Evolutionary conservation across 139 green algal species (phyloP).

Genomic region (Chlamydomonas schloesseri): DNA sequence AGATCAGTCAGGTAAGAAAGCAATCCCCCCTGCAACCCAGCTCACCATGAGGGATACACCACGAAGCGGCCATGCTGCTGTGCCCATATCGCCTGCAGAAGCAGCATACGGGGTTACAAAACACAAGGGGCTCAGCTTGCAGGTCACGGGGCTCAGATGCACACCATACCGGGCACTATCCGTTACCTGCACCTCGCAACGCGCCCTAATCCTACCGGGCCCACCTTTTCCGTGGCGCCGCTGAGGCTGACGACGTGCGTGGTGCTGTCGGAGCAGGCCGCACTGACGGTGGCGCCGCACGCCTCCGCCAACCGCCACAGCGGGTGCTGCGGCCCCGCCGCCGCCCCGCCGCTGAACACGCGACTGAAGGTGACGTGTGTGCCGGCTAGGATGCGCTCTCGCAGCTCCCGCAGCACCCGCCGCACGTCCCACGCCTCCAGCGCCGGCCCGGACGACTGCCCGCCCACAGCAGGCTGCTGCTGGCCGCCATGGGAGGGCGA

Average conservation of each 20-base stretch:
- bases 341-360: conserved; percentile 49
- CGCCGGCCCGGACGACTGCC: not conserved
- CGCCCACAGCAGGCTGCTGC: not conserved
- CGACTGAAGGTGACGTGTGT: conserved; percentile 73
- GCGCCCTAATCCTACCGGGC: not conserved
- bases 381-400: conserved; percentile 55
- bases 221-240: conserved; percentile 75
- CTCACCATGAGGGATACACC: conserved; percentile 68
- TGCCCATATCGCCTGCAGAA: conserved; percentile 64
- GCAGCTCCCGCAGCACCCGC: conserved; percentile 45
- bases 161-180: no score
- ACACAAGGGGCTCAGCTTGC: not conserved
- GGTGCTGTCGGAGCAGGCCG: conserved; percentile 38
- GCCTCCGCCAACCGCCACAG: conserved; percentile 74
- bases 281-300: conserved; percentile 63
- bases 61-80: conserved; percentile 54
- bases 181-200: no score
- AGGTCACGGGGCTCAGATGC: not conserved
- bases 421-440: conserved; percentile 46
- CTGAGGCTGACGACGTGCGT: conserved; percentile 75
- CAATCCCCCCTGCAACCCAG: not conserved
- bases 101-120: not conserved
- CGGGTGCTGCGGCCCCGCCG: conserved; percentile 48
- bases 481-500: conserved; percentile 3
- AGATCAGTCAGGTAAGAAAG: not conserved